Conservation (phyloP, 192 early-diverging fungal genomes). For the Rhizophagus clarus region DNA sequence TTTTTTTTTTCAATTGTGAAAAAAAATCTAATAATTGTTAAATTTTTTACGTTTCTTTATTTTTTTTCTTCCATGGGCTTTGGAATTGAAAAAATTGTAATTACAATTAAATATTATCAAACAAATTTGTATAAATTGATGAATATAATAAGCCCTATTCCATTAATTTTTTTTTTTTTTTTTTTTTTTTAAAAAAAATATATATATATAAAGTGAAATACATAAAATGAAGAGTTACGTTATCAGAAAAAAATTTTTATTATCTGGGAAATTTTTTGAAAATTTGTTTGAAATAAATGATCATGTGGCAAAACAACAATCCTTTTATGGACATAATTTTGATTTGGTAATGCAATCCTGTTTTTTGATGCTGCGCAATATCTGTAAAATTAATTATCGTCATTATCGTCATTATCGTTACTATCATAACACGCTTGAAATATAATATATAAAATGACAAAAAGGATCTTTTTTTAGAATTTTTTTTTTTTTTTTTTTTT, state of each 20-base stretch:
- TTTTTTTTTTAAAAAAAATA: conserved; percentile 11
- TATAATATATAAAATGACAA: too few relatives aligned
- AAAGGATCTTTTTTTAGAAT: too few relatives aligned
- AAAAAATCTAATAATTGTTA: conserved; percentile 18
- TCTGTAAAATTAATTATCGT: too few relatives aligned
- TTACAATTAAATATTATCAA: not conserved
- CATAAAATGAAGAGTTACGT: not conserved
- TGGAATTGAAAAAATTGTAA: not conserved
- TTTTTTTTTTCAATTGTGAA: not conserved
- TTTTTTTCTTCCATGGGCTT: conserved; percentile 2
- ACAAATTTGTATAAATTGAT: conserved; percentile 11
- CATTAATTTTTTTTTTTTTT: conserved; percentile 23
- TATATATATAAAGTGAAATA: not conserved
- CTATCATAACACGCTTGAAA: too few relatives aligned
- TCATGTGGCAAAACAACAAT: conserved; percentile 10
- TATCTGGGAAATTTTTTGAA: not conserved
- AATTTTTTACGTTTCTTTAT: not conserved
- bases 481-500: too few relatives aligned
- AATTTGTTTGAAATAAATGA: not conserved
- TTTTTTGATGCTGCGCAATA: not conserved
- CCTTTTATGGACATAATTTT: not conserved
- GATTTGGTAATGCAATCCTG: conserved; percentile 12
- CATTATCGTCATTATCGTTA: too few relatives aligned
- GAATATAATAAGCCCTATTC: conserved; percentile 10
- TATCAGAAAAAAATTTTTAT: not conserved